phyloP scores from a whole-genome alignment of 148 eudicot species.

The Suaeda aralocaspica region DNA sequence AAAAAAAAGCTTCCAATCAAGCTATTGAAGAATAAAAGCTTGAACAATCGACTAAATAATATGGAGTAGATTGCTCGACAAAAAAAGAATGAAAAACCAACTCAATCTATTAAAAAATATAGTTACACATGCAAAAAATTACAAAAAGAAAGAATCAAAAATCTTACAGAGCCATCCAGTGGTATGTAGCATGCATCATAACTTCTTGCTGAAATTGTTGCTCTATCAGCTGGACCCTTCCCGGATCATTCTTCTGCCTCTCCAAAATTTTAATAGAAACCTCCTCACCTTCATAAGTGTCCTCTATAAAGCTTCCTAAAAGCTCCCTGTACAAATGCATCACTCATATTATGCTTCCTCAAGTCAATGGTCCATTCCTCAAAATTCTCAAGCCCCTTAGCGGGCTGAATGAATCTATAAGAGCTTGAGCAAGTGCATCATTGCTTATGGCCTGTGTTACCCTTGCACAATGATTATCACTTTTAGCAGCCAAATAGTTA shows the following conservation, averaged over 20 bases:
- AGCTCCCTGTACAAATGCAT: conserved; percentile 95
- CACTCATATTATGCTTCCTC: conserved; percentile 85
- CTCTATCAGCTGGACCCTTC: conserved; percentile 86
- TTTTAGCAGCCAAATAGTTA: conserved; percentile 56
- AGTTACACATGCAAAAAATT: not conserved
- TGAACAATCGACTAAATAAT: too few species aligned
- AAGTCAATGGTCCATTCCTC: conserved; percentile 96
- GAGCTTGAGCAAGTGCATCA: conserved; percentile 88
- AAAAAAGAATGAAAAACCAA: not conserved
- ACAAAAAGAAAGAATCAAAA: conserved; percentile 5
- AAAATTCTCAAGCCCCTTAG: conserved; percentile 75
- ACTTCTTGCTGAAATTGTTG: conserved; percentile 99
- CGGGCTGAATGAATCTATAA: conserved; percentile 71
- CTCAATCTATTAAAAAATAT: not conserved
- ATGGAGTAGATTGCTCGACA: too few species aligned
- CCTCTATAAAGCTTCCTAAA: conserved; percentile 95
- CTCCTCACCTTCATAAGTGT: conserved; percentile 85
- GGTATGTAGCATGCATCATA: conserved; percentile 94
- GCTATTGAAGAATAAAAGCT: not conserved
- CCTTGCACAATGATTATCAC: conserved; percentile 66
- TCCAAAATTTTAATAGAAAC: conserved; percentile 96
- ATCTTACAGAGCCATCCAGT: conserved; percentile 99
- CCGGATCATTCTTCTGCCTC: conserved; percentile 86
- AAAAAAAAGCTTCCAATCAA: too few species aligned
- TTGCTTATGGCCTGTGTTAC: conserved; percentile 77